Conservation (phyloP, 202 grass and related monocot species). For the Schoenoplectus triqueter region DNA sequence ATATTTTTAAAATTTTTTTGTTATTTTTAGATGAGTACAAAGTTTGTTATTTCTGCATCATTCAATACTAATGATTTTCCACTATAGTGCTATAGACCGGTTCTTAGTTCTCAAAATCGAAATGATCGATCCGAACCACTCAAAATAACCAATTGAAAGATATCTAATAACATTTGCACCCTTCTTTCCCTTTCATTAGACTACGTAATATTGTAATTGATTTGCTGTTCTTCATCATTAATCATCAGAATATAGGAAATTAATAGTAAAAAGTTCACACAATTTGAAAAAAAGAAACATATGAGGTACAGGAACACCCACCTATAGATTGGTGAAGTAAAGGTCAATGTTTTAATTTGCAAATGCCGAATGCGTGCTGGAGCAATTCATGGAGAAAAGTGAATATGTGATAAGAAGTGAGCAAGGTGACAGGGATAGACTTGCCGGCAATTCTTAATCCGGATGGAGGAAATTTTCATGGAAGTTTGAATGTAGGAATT, state of each 20-base stretch:
- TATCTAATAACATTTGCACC: constrained; percentile 2
- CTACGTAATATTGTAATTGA: background rate
- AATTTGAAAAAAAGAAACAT: background rate
- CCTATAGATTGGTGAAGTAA: background rate
- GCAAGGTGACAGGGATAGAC: constrained; percentile 56
- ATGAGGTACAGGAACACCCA: background rate
- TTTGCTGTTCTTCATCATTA: constrained; percentile 3
- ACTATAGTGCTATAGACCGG: background rate
- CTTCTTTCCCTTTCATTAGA: background rate
- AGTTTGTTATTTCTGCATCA: no score
- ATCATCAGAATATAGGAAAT: background rate
- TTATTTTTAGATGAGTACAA: no score
- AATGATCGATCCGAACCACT: no score
- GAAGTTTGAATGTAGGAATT: constrained; percentile 2
- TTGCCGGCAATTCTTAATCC: constrained; percentile 50
- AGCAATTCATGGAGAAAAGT: constrained; percentile 36
- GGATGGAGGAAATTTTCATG: background rate
- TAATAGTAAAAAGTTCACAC: background rate
- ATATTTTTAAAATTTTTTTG: no score
- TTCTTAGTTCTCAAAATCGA: no score
- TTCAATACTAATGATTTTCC: no score
- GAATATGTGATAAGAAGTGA: no score
- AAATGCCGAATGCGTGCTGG: background rate
- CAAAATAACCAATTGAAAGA: background rate
- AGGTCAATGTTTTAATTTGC: background rate